phyloP scores from a whole-genome alignment of 495 filamentous ascomycete genomes.

The Extremus antarcticus region DNA sequence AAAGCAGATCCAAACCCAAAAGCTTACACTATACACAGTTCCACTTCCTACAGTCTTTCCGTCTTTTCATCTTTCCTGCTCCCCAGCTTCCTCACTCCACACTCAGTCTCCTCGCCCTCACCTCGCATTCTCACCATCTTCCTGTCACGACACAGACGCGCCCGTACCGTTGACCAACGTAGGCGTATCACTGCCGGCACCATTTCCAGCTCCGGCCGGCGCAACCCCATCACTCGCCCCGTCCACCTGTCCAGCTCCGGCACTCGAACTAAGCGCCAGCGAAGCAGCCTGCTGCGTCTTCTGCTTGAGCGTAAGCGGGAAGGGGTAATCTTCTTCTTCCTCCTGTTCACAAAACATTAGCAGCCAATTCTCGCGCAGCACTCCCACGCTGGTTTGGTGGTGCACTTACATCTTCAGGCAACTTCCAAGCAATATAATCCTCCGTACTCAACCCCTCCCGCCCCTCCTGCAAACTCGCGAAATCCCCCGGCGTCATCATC shows the following conservation, averaged over 20 bases:
- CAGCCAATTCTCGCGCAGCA: neutral
- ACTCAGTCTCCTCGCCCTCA: neutral
- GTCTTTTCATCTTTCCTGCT: too few relatives aligned
- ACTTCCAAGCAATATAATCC: constrained; percentile 95
- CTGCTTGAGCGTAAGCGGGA: constrained; percentile 65
- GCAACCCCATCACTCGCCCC: neutral
- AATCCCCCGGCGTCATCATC: constrained; percentile 99
- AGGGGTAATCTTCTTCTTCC: constrained; percentile 85
- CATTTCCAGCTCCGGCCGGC: neutral
- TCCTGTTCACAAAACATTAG: constrained; percentile 46
- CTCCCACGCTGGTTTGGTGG: neutral
- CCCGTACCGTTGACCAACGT: neutral
- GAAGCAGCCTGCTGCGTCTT: constrained; percentile 18
- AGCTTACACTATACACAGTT: too few relatives aligned
- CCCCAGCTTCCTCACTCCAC: too few relatives aligned
- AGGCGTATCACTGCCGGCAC: neutral
- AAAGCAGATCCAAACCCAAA: too few relatives aligned
- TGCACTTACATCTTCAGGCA: constrained; percentile 52
- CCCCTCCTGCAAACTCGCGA: constrained; percentile 89
- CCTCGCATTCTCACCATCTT: neutral
- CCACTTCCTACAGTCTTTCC: too few relatives aligned
- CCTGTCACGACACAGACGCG: neutral
- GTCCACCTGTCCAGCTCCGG: neutral
- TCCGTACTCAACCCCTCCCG: constrained; percentile 88
- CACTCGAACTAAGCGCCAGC: neutral